Evolutionary conservation across 768 basidiomycete genomes (phyloP), one percentile per base, ranked within the genome.

Genomic region (Amanita phalloides): DNA sequence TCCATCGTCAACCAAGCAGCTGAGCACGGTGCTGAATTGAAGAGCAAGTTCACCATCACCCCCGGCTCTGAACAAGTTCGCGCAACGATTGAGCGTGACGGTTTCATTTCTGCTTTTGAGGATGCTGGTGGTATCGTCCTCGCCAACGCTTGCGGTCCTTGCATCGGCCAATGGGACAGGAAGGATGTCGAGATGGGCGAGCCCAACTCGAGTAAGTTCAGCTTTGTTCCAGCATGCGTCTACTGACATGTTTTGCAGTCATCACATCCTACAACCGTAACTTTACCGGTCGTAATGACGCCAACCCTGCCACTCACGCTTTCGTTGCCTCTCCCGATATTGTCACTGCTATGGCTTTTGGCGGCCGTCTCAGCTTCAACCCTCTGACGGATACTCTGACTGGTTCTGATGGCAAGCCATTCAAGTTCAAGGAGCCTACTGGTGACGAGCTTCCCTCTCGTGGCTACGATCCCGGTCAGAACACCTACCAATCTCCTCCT

Each of bases 241-340:
- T 25, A n/a, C 6, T 26, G 33, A 37, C 33, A 28, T 7, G 13
- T 28, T 53, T 64, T 4, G 62, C 44, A 91, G 89, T 98, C 76
- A 90, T 99, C 71, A 95, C 95, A 48, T 97, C 94, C 17, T 99
- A 99, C 81, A 99, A 99, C 84, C 94, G 96, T 68, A 99, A 99
- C 84, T 99, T 99, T 76, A 98, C 96, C 59, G 96, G 95, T 53
- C 92, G 96, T 65, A 99, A 99, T 69, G 96, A 98, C 62, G 94
- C 96, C 61, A 98, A 99, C 81, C 93, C 95, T 20, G 93, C 93
- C 56, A 99, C 96, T 30, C 96, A 98, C 70, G 90, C 91, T 45
- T 95, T 94, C 63, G 91, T 95, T 62, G 85, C 91, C 37, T 92
- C 91, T 32, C 91, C 90, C 39, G 90, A 96, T 62, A 73, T 99